Evolutionary conservation across 2,329 filamentous ascomycete genomes (phyloP).

Genomic region (Fusarium xylarioides): DNA sequence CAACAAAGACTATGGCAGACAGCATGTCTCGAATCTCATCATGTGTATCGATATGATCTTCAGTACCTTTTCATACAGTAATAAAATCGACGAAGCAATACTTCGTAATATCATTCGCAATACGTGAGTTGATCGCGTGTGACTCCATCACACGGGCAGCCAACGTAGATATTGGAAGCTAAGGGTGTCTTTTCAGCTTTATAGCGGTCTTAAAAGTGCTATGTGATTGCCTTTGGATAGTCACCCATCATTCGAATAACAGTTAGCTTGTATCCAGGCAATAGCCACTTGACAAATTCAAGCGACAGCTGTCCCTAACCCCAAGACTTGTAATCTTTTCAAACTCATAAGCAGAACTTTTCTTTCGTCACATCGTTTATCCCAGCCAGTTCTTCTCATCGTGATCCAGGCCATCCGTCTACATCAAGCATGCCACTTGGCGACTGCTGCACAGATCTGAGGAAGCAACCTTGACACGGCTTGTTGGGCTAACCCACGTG

Average conservation of each 20-base stretch:
- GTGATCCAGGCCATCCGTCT: constrained; percentile 1
- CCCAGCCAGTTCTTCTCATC: neutral
- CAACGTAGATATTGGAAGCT: neutral
- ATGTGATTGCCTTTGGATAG: neutral
- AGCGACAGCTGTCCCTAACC: neutral
- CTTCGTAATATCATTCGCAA: too few species aligned
- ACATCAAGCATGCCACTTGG: constrained; percentile 78
- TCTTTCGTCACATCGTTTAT: constrained; percentile 22
- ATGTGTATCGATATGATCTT: neutral
- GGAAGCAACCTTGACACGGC: constrained; percentile 70
- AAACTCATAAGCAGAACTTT: constrained; percentile 26
- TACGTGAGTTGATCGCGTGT: neutral
- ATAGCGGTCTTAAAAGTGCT: neutral
- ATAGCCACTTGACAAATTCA: constrained; percentile 34
- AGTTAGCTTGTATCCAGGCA: neutral
- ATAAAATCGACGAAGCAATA: neutral
- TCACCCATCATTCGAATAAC: neutral
- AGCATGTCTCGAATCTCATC: neutral
- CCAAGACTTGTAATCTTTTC: neutral
- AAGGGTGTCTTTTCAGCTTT: neutral
- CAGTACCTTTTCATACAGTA: neutral
- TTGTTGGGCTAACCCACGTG: constrained; percentile 67
- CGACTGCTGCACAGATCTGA: constrained; percentile 75
- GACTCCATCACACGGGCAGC: neutral
- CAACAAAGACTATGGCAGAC: neutral